Evolutionary conservation across 768 basidiomycete species (phyloP), one percentile per base, ranked within the genome.

Genomic region (Strobilomyces confusus): DNA sequence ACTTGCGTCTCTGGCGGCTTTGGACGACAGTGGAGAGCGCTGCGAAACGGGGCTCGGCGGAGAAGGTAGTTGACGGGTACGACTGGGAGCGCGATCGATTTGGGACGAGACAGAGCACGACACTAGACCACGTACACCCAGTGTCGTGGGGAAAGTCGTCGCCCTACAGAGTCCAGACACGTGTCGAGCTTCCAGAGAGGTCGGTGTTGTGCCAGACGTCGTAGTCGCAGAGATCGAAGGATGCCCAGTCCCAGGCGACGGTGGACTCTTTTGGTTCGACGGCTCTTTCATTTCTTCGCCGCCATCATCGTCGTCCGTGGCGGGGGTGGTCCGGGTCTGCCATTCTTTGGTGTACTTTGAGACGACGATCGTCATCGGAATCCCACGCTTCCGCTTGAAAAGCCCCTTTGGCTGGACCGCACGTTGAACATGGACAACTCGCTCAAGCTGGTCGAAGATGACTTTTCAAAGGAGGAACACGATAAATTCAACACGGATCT

Each of bases 171-270:
- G n/a, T n/a, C n/a, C 55, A 63, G 32, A 64, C 59, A 53, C 25
- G 63, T 54, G 34, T 81, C 80, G 14, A 85, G 68, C 29, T 70
- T 75, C 48, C 75, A 67, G 25, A 70, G 11, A 88, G 63, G 47
- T 83, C 81, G 0, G 77, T 67, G 60, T 88, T 79, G 4, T 68
- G 62, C 88, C 87, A 92, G 9, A 90, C 64, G 9, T 77, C 74
- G 66, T 89, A 80, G 61, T 89, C 80, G 5, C 88, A 87, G n/a
- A 92, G 69, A 0, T 87, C 77, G 4, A 91, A 77, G 2, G 67
- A 65, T 4, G 76, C 76, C 43, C 78, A 74, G 56, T 84, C 84
- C 41, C 76, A 74, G 17, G 75, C 68, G 4, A 62, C 47, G 29
- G 56, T 52, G 45, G 57, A 59, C 12, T 58, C 50, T 55, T 66